These are phyloP conservation scores for Lavandula angustifolia DNA, from an alignment of 257 asterid genomes.

Conservation along the genomic window DNA sequence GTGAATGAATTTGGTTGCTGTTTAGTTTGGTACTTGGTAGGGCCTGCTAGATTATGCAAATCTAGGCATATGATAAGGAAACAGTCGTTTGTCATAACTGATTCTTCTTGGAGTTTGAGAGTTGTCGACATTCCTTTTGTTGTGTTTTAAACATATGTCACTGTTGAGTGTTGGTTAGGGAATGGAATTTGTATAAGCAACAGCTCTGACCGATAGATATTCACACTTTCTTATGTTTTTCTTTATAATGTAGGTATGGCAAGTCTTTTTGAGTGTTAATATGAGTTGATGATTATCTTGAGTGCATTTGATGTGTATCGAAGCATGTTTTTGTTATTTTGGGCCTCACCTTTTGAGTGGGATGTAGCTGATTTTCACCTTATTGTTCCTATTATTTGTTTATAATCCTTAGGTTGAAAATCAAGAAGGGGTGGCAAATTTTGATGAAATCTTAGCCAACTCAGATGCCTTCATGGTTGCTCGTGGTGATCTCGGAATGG, in stretches of 20 bases:
- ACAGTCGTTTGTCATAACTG: background rate
- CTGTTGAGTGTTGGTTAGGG: background rate
- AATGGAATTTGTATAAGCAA: too few relatives aligned
- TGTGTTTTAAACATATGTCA: background rate
- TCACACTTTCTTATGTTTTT: background rate
- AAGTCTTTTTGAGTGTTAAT: background rate
- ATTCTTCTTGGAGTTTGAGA: conserved; percentile 1
- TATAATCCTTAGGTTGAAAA: conserved; percentile 60
- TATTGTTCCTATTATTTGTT: conserved; percentile 14
- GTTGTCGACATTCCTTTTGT: conserved; percentile 6
- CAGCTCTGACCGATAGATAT: background rate
- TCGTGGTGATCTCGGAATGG: conserved; percentile 90
- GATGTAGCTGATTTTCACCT: conserved; percentile 7
- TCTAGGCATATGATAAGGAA: too few relatives aligned
- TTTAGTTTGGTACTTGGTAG: background rate
- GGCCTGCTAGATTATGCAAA: background rate
- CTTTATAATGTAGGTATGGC: background rate
- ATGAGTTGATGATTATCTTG: background rate
- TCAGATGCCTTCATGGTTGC: conserved; percentile 97
- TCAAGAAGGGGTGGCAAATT: conserved; percentile 94
- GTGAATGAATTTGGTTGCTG: background rate
- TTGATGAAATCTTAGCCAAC: conserved; percentile 75
- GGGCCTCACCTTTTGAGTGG: background rate
- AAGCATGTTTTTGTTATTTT: too few relatives aligned
- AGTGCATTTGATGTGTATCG: background rate